These are phyloP conservation scores for Datura wrightii DNA, from an alignment of 257 asterid species.

Conservation along the genomic window DNA sequence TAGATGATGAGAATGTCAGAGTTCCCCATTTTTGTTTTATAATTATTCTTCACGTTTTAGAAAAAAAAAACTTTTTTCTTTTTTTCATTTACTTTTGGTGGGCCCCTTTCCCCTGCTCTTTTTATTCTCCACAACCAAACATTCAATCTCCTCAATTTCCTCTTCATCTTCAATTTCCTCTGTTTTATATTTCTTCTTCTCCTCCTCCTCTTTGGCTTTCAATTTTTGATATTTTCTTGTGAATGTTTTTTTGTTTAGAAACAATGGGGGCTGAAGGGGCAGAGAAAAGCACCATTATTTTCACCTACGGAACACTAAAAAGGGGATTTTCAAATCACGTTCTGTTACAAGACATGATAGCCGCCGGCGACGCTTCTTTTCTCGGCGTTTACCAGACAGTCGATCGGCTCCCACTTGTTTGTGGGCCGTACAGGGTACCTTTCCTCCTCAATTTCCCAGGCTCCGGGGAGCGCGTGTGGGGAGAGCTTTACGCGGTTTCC, in stretches of 20 bases:
- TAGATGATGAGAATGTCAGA: neutral
- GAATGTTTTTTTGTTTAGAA: neutral
- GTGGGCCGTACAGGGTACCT: conserved; percentile 86
- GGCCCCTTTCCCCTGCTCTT: neutral
- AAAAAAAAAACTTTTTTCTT: no score
- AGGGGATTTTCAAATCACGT: conserved; percentile 79
- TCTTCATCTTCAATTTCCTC: neutral
- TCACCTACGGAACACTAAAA: conserved; percentile 87
- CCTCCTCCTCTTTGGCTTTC: neutral
- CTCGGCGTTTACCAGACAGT: conserved; percentile 59
- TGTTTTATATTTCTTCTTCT: neutral
- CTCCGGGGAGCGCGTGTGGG: conserved; percentile 61
- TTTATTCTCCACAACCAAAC: conserved; percentile 9
- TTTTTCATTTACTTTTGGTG: neutral
- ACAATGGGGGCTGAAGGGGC: conserved; percentile 20
- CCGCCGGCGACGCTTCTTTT: conserved; percentile 70
- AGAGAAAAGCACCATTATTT: conserved; percentile 43
- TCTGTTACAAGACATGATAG: conserved; percentile 61
- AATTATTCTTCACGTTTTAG: neutral
- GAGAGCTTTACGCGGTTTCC: conserved; percentile 77
- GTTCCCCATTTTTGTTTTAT: neutral
- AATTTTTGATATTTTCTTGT: neutral
- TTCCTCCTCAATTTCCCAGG: conserved; percentile 82
- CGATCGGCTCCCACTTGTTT: conserved; percentile 66
- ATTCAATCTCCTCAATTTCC: neutral